Evolutionary conservation across 129 eudicot species (phyloP).

Genomic region (Ambrosia trifida): DNA sequence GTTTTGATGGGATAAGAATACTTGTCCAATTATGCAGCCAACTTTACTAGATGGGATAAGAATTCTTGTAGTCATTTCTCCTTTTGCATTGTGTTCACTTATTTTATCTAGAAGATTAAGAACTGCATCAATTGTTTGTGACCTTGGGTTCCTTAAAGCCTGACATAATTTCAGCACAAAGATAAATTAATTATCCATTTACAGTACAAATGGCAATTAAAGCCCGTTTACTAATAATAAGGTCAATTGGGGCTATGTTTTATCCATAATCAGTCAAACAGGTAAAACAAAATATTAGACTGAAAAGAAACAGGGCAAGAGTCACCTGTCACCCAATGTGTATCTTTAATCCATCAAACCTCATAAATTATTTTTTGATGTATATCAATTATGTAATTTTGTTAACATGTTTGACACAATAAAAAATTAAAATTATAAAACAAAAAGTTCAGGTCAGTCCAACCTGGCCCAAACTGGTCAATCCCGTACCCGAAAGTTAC

Average conservation of each 20-base stretch:
- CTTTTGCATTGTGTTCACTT: conserved; percentile 67
- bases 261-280: neutral
- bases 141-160: conserved; percentile 61
- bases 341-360: neutral
- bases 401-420: neutral
- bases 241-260: too few species aligned
- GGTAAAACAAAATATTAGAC: neutral
- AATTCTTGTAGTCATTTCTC: conserved; percentile 60
- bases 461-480: neutral
- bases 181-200: conserved; percentile 1
- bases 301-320: neutral
- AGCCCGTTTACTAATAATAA: neutral
- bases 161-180: conserved; percentile 36
- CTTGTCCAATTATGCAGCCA: conserved; percentile 90
- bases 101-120: conserved; percentile 72
- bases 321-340: neutral
- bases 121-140: conserved; percentile 81
- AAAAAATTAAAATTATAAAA: neutral
- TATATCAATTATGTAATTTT: neutral
- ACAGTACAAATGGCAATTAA: neutral
- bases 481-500: neutral
- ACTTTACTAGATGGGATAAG: conserved; percentile 80
- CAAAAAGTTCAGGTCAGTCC: neutral
- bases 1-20: too few species aligned
- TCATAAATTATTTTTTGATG: neutral